A percentile compares a stretch with the other conserved stretches of the same genome.
phyloP scores from a whole-genome alignment of 164 flowering plant species.

The Kingdonia uniflora region DNA sequence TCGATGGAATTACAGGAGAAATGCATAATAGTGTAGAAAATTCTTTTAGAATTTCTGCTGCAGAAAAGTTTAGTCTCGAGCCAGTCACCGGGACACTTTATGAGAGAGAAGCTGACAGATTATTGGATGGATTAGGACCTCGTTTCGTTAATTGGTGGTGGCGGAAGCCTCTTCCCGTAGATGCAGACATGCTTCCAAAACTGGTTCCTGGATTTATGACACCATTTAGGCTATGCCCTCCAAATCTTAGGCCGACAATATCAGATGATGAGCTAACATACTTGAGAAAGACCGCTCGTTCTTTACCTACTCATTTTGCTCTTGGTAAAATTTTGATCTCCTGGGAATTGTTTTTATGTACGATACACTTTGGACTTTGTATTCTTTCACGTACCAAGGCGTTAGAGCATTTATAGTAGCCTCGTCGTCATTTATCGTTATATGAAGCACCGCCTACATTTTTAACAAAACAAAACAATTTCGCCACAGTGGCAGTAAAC shows the following conservation, averaged over 20 bases:
- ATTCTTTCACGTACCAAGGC: too few relatives aligned
- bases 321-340: constrained; percentile 41
- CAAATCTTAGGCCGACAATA: constrained; percentile 38
- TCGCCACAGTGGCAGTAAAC: too few relatives aligned
- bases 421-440: too few relatives aligned
- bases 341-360: too few relatives aligned
- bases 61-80: constrained; percentile 8
- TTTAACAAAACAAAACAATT: too few relatives aligned
- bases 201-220: constrained; percentile 55
- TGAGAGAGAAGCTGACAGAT: constrained; percentile 82
- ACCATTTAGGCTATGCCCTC: constrained; percentile 66
- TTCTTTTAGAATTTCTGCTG: constrained; percentile 7
- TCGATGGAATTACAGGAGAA: constrained; percentile 3
- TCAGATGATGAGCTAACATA: constrained; percentile 67
- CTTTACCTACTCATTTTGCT: constrained; percentile 86
- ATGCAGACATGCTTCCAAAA: constrained; percentile 91
- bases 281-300: constrained; percentile 71
- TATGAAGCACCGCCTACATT: too few relatives aligned
- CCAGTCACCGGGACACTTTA: constrained; percentile 39
- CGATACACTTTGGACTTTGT: too few relatives aligned
- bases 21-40: constrained; percentile 11
- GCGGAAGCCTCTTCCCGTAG: constrained; percentile 85
- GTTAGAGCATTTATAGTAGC: too few relatives aligned
- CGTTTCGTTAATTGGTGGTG: constrained; percentile 95
- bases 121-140: constrained; percentile 94